These are phyloP conservation scores for Fusarium udum DNA, from an alignment of 2,329 filamentous ascomycete genomes.

Conservation along the genomic window DNA sequence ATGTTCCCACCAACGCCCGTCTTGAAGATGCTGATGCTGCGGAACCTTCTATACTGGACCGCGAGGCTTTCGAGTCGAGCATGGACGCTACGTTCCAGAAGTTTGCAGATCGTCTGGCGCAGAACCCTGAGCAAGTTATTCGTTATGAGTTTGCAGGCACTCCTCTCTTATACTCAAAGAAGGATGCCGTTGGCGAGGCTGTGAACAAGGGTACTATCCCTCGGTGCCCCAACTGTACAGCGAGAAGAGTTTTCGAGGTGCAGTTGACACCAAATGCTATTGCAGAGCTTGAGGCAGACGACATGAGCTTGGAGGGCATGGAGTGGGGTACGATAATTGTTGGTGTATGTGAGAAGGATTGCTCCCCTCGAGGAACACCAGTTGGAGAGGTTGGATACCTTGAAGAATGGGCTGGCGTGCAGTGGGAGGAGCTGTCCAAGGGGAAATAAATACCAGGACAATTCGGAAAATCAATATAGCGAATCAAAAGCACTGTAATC, in stretches of 20 bases:
- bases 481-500: conserved; percentile 12
- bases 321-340: conserved; percentile 96
- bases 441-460: conserved; percentile 38
- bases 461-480: conserved; percentile 8
- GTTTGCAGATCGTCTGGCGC: conserved; percentile 79
- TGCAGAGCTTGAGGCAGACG: conserved; percentile 83
- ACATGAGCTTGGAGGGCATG: conserved; percentile 82
- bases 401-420: conserved; percentile 97
- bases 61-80: conserved; percentile 75
- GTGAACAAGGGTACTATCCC: conserved; percentile 70
- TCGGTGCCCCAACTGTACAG: conserved; percentile 79
- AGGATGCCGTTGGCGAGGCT: conserved; percentile 75
- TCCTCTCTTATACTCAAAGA: conserved; percentile 83
- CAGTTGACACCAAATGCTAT: conserved; percentile 94
- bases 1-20: conserved; percentile 60
- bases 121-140: conserved; percentile 85
- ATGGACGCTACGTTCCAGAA: conserved; percentile 82
- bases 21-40: conserved; percentile 53
- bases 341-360: conserved; percentile 84
- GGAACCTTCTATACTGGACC: conserved; percentile 65
- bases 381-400: conserved; percentile 77
- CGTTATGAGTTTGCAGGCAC: conserved; percentile 79
- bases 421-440: conserved; percentile 85
- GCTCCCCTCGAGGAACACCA: conserved; percentile 66
- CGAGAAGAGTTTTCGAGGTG: conserved; percentile 83